phyloP scores from a whole-genome alignment of 2,329 filamentous ascomycete genomes.

The Colletotrichum lini region DNA sequence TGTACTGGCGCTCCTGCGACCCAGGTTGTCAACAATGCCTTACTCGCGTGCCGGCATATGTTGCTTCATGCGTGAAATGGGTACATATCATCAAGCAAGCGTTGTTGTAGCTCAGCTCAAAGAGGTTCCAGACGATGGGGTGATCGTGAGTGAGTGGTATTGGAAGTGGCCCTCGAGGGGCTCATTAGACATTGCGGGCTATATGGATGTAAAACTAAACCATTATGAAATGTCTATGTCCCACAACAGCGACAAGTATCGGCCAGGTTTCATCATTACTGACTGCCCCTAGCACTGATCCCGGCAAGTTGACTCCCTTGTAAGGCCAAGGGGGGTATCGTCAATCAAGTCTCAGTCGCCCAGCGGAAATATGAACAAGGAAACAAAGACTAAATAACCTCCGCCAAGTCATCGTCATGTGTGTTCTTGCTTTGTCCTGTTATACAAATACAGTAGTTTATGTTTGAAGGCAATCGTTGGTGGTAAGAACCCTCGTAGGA shows the following conservation, averaged over 20 bases:
- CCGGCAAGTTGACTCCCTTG: conserved; percentile 6
- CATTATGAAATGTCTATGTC: conserved; percentile 30
- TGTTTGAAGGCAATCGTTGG: not conserved
- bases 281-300: not conserved
- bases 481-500: not conserved
- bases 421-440: not conserved
- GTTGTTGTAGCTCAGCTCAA: too few relatives aligned
- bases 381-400: conserved; percentile 1
- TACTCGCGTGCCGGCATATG: not conserved
- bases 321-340: conserved; percentile 20
- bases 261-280: not conserved
- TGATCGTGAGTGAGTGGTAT: too few relatives aligned
- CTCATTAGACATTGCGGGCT: conserved; percentile 33
- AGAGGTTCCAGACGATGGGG: not conserved
- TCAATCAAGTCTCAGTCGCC: conserved; percentile 15
- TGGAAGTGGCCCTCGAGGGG: conserved; percentile 3
- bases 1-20: not conserved
- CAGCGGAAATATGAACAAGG: conserved; percentile 3
- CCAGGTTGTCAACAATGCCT: not conserved
- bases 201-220: conserved; percentile 28
- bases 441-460: conserved; percentile 22
- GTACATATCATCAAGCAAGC: not conserved
- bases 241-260: conserved; percentile 1
- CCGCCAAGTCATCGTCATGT: conserved; percentile 12
- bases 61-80: not conserved